phyloP scores from a whole-genome alignment of 306 rosid species.

The Medicago truncatula region DNA sequence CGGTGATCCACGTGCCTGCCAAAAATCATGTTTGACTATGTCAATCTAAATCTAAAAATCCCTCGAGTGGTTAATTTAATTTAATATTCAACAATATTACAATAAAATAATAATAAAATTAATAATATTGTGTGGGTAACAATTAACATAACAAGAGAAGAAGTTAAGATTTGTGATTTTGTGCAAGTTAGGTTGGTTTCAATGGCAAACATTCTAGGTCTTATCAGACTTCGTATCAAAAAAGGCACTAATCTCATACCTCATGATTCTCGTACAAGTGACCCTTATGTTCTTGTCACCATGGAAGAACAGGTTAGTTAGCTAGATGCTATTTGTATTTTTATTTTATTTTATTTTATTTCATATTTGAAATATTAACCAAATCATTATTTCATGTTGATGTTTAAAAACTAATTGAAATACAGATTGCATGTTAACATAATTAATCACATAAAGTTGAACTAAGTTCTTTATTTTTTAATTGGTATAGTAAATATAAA shows the following conservation, averaged over 20 bases:
- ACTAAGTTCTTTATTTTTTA: not conserved
- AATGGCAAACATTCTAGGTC: slow-evolving; percentile 67
- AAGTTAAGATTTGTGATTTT: not conserved
- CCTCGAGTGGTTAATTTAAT: no score
- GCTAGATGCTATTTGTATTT: no score
- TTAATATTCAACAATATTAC: no score
- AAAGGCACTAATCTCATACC: slow-evolving; percentile 66
- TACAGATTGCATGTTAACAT: not conserved
- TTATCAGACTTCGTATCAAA: slow-evolving; percentile 67
- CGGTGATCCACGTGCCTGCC: no score
- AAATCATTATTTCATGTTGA: no score
- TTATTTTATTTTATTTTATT: not conserved
- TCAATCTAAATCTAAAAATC: no score
- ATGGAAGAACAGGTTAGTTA: slow-evolving; percentile 59
- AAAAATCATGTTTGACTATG: no score
- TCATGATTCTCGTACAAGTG: slow-evolving; percentile 69
- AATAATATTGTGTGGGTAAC: no score
- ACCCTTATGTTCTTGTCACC: slow-evolving; percentile 72
- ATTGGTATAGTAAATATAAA: no score
- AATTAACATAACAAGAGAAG: no score
- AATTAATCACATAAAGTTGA: not conserved
- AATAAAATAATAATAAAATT: no score
- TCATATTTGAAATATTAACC: no score
- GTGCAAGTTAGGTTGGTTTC: not conserved
- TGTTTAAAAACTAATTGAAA: not conserved